These are phyloP conservation scores for Rubia yunnanensis DNA, from an alignment of 257 asterid genomes.

Conservation along the genomic window DNA sequence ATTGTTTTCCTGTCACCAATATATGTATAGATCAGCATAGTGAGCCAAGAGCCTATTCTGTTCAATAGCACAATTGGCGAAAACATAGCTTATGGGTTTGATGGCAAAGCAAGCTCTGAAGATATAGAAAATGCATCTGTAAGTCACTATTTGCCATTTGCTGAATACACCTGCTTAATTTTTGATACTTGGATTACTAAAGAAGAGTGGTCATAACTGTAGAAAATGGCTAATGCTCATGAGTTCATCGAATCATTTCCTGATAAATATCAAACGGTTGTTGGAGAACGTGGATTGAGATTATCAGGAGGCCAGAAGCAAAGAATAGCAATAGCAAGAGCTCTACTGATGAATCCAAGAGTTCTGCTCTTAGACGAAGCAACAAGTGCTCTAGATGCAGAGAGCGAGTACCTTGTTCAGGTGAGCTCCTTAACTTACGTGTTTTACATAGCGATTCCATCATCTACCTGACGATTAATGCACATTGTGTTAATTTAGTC, in stretches of 20 bases:
- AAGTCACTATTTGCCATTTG: slow-evolving; percentile 10
- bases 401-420: slow-evolving; percentile 77
- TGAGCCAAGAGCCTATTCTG: slow-evolving; percentile 87
- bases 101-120: slow-evolving; percentile 53
- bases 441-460: not conserved
- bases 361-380: slow-evolving; percentile 78
- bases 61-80: slow-evolving; percentile 82
- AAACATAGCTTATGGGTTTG: slow-evolving; percentile 75
- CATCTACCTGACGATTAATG: not conserved
- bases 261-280: slow-evolving; percentile 56
- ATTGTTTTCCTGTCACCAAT: not conserved
- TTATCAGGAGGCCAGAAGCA: slow-evolving; percentile 93
- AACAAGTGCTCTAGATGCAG: slow-evolving; percentile 81
- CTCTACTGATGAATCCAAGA: slow-evolving; percentile 67
- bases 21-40: slow-evolving; percentile 55
- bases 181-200: not conserved
- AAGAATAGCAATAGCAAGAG: slow-evolving; percentile 83
- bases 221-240: slow-evolving; percentile 85
- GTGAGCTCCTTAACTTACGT: slow-evolving; percentile 17
- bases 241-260: slow-evolving; percentile 58
- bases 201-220: slow-evolving; percentile 2
- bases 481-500: not conserved
- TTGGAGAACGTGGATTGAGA: slow-evolving; percentile 80
- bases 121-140: slow-evolving; percentile 79
- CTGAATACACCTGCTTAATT: not conserved